These are phyloP conservation scores for Aspergillus homomorphus DNA, from an alignment of 495 filamentous ascomycete genomes.

Conservation along the genomic window DNA sequence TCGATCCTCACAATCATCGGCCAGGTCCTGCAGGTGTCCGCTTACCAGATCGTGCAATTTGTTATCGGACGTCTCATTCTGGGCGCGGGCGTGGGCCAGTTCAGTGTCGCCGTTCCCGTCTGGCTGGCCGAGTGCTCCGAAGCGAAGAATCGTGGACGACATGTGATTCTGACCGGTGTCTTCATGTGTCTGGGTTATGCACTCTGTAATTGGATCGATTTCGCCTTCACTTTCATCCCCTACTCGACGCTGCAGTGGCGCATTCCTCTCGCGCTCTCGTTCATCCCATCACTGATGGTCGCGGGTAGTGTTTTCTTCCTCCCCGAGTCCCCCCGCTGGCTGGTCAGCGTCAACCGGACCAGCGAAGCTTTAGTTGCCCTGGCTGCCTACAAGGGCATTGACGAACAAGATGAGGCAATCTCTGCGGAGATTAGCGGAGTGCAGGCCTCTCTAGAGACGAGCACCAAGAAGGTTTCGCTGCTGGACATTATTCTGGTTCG, in stretches of 20 bases:
- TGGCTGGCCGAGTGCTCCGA: constrained; percentile 41
- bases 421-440: constrained; percentile 27
- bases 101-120: constrained; percentile 58
- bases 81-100: constrained; percentile 56
- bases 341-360: constrained; percentile 32
- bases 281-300: constrained; percentile 45
- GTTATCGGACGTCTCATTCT: constrained; percentile 49
- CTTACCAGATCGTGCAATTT: constrained; percentile 38
- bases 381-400: constrained; percentile 29
- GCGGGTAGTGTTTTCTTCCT: constrained; percentile 45
- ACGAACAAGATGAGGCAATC: constrained; percentile 23
- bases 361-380: constrained; percentile 32
- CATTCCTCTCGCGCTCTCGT: constrained; percentile 43
- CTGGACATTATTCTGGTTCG: constrained; percentile 19
- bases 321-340: constrained; percentile 51
- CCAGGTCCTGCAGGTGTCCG: constrained; percentile 45
- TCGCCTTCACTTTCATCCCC: constrained; percentile 40
- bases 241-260: constrained; percentile 47
- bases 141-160: constrained; percentile 38
- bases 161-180: constrained; percentile 47
- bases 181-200: constrained; percentile 59
- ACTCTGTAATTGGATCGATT: constrained; percentile 66
- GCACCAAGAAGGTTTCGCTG: constrained; percentile 19
- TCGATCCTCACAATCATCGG: constrained; percentile 48
- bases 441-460: constrained; percentile 35